Percentiles rank a stretch among this genome's conserved stretches.
These are phyloP conservation scores for Rhizopogon parksii DNA, from an alignment of 1,284 basidiomycete genomes.

Conservation along the genomic window DNA sequence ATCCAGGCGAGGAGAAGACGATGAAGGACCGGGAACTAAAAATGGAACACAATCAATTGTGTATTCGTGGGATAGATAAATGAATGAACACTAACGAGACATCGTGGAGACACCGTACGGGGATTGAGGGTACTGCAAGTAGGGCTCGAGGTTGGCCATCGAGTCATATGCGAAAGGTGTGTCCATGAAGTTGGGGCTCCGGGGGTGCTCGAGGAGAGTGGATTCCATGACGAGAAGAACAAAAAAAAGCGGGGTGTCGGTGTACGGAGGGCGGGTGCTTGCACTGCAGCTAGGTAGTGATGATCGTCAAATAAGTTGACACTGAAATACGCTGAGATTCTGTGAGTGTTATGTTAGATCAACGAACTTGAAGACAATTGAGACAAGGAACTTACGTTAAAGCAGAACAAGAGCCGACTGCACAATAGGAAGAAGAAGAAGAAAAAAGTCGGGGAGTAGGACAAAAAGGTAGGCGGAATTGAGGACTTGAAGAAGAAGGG, in stretches of 20 bases:
- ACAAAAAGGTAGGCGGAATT: constrained; percentile 29
- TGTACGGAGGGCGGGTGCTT: constrained; percentile 12
- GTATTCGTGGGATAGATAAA: not conserved
- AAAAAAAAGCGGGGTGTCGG: constrained; percentile 15
- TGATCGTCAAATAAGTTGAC: constrained; percentile 29
- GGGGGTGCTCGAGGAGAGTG: constrained; percentile 42
- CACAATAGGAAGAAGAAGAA: constrained; percentile 30
- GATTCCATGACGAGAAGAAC: constrained; percentile 36
- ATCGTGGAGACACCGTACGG: constrained; percentile 38
- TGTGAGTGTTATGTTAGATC: constrained; percentile 8
- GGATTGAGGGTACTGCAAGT: constrained; percentile 45
- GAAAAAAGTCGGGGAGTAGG: constrained; percentile 27
- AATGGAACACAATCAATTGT: constrained; percentile 16
- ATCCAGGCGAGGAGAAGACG: constrained; percentile 51
- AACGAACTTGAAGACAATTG: constrained; percentile 5
- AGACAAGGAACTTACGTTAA: constrained; percentile 25
- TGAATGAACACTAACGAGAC: constrained; percentile 31
- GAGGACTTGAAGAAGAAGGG: constrained; percentile 25
- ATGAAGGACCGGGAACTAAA: constrained; percentile 37
- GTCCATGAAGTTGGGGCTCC: constrained; percentile 48
- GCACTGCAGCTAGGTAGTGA: constrained; percentile 23
- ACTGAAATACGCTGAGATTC: constrained; percentile 29
- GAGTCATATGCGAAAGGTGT: constrained; percentile 52
- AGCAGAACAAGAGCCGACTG: constrained; percentile 28
- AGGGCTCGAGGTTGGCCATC: constrained; percentile 43